These are phyloP conservation scores for Pyrrhoderma noxium DNA, from an alignment of 1,284 basidiomycete genomes.

Conservation along the genomic window DNA sequence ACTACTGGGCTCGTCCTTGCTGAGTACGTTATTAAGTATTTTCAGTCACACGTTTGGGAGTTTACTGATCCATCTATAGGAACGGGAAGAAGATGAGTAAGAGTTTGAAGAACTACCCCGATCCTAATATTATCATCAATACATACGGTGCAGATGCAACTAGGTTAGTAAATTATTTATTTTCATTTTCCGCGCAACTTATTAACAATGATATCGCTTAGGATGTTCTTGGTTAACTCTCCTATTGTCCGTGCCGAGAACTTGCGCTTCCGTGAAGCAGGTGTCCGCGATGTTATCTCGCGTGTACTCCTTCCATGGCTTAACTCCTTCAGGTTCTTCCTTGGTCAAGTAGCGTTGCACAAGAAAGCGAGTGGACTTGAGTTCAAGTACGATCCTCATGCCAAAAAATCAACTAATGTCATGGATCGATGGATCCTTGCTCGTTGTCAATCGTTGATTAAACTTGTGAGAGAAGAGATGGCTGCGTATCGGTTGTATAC, in stretches of 20 bases:
- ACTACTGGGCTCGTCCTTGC: constrained; percentile 95
- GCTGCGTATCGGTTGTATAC: constrained; percentile 97
- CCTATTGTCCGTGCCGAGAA: constrained; percentile 98
- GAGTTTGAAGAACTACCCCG: constrained; percentile 97
- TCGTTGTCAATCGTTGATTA: constrained; percentile 93
- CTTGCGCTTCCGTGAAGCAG: constrained; percentile 95
- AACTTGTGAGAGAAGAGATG: constrained; percentile 92
- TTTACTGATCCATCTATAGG: constrained; percentile 31
- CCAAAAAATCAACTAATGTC: constrained; percentile 83
- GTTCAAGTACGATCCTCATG: constrained; percentile 86
- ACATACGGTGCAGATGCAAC: constrained; percentile 95
- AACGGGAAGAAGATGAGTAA: constrained; percentile 99
- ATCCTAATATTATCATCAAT: constrained; percentile 87
- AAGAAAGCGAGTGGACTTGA: constrained; percentile 77
- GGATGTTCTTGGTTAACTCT: constrained; percentile 98
- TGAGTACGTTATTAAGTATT: constrained; percentile 45
- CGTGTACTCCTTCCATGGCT: constrained; percentile 98
- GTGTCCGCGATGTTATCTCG: constrained; percentile 93
- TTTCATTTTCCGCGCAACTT: neutral
- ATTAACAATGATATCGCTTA: constrained; percentile 25
- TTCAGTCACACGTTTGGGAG: neutral
- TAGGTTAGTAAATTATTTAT: constrained; percentile 41
- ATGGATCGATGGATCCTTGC: constrained; percentile 99
- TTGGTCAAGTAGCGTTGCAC: constrained; percentile 87
- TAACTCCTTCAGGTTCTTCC: constrained; percentile 98